Conservation (phyloP, 768 basidiomycete genomes). For the Peribolospora kevripleyi region DNA sequence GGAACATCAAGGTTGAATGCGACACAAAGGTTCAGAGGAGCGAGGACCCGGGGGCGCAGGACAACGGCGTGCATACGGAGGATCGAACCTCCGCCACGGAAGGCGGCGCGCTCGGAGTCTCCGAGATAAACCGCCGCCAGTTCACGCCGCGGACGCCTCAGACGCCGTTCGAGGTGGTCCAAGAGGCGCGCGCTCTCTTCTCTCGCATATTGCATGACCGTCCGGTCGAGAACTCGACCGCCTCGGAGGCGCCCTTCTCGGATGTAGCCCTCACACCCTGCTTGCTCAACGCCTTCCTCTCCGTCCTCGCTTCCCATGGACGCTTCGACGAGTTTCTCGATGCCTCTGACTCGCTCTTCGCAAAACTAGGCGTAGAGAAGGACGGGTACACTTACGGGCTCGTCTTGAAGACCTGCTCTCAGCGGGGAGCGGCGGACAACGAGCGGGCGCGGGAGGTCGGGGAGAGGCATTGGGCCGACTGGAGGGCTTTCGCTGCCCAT, state of each 20-base stretch:
- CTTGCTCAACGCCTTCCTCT: conserved; percentile 56
- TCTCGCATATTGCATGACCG: neutral
- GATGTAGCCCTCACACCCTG: conserved; percentile 34
- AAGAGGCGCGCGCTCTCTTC: conserved; percentile 8
- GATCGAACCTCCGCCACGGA: neutral
- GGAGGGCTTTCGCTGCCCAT: too few species aligned
- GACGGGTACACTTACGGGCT: conserved; percentile 38
- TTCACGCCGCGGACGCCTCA: conserved; percentile 7
- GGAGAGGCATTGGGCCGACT: too few species aligned
- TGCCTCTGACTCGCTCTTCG: conserved; percentile 32
- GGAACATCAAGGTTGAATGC: too few species aligned
- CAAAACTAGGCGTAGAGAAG: conserved; percentile 22
- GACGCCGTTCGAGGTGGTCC: conserved; percentile 7
- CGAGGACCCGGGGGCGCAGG: too few species aligned
- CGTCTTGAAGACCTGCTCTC: conserved; percentile 38
- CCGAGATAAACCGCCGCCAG: neutral
- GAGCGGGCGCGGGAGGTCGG: neutral
- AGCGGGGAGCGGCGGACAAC: neutral
- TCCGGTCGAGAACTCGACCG: neutral
- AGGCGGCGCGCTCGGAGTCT: neutral
- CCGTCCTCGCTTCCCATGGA: conserved; percentile 42
- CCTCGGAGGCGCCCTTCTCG: conserved; percentile 25
- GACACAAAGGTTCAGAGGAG: too few species aligned
- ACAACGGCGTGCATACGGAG: too few species aligned
- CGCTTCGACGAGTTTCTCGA: conserved; percentile 27